These are phyloP conservation scores for Lepidium sativum DNA, from an alignment of 345 rosid species.

Conservation along the genomic window DNA sequence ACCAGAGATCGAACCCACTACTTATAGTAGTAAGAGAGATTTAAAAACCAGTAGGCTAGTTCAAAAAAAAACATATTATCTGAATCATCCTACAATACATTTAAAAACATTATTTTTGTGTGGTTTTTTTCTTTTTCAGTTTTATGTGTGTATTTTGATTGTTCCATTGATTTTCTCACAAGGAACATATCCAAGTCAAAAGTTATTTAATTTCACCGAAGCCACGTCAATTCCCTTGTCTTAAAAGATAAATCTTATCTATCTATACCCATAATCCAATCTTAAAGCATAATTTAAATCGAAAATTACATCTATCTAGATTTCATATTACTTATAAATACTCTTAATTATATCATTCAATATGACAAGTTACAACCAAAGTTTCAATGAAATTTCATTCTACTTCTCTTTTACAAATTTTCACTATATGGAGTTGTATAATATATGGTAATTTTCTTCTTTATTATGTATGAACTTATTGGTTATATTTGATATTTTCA, in stretches of 20 bases:
- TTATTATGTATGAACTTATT: background rate
- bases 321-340: background rate
- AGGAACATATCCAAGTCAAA: slow-evolving; percentile 2
- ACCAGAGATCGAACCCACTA: too few species aligned
- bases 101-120: too few species aligned
- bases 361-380: background rate
- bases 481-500: background rate
- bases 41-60: too few species aligned
- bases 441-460: slow-evolving; percentile 2
- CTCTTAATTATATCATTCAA: background rate
- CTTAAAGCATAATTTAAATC: slow-evolving; percentile 23
- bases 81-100: too few species aligned
- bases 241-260: slow-evolving; percentile 8
- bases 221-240: slow-evolving; percentile 14
- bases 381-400: slow-evolving; percentile 14
- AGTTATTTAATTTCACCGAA: background rate
- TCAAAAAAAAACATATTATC: too few species aligned
- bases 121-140: too few species aligned
- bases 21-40: too few species aligned
- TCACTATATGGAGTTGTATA: slow-evolving; percentile 20
- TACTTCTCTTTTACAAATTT: slow-evolving; percentile 1
- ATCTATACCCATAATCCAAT: slow-evolving; percentile 11
- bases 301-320: background rate
- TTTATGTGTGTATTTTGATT: too few species aligned
- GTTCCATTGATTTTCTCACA: slow-evolving; percentile 12